Evolutionary conservation across 805 yeast species (phyloP), one percentile per base, ranked within the genome.

Genomic region (Candida lessepsii): DNA sequence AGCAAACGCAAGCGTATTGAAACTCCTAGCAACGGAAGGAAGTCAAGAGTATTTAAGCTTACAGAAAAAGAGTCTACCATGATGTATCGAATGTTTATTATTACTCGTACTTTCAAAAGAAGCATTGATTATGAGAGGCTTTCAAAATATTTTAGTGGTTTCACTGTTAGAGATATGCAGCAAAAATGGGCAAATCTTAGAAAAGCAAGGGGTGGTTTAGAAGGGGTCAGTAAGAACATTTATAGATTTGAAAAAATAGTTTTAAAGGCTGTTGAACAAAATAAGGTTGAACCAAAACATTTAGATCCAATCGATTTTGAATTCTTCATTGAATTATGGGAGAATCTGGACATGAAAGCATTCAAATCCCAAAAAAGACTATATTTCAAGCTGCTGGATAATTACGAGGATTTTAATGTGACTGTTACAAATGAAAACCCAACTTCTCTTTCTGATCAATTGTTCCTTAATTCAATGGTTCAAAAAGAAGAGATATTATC

Each of bases 151-250:
- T 74, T 85, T 34, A 68, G 62, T 4, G 71, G 58, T 13, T 53
- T 63, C 24, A 60, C 54, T 19, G 62, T 74, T 1, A 75, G 70
- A 7, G 64, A 70, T 9, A 60, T 83, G 19, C 73, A 71, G 46
- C 75, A 77, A 37, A 80, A 76, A 44, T 90, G 96, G 96, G 78
- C 83, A 1, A 67, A 76, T 14, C 70, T 85, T 7, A 71, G 86
- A 30, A 75, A 77, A 29, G 64, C 55, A 54, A 52, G 67, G 50
- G 70, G 75, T 45, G 73, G 75, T 7, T 46, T 58, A 3, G 52
- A 51, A 7, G 76, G 82, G 27, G 93, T 93, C 0, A 59, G 63
- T 11, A 69, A 73, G 37, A 84, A 81, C 0, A 66, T 84, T 30
- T 75, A 72, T 30, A 73, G 73, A 9, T 90, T 93, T 82, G 91